Evolutionary conservation across 1,284 basidiomycete genomes (phyloP).

Genomic region (Leccinum griseonigrum): DNA sequence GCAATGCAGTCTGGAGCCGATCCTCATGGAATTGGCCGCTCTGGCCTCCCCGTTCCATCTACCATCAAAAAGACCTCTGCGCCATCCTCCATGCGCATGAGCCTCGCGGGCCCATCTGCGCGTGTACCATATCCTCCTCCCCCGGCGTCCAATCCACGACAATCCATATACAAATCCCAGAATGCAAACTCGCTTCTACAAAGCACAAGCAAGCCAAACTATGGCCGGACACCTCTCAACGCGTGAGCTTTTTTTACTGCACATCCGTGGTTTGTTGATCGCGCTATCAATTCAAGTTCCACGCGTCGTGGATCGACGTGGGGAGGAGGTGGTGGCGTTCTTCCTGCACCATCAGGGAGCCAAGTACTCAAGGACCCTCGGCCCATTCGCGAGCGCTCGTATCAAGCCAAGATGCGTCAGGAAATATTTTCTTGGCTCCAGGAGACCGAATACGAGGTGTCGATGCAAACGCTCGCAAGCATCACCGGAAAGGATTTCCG

Average conservation of each 20-base stretch:
- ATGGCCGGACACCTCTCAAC: conserved; percentile 73
- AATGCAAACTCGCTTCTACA: conserved; percentile 64
- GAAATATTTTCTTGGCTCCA: conserved; percentile 73
- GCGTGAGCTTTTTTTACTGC: conserved; percentile 43
- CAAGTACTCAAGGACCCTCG: conserved; percentile 66
- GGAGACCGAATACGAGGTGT: conserved; percentile 60
- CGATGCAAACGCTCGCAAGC: conserved; percentile 61
- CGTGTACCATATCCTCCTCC: conserved; percentile 53
- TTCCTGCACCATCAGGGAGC: conserved; percentile 45
- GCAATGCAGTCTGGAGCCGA: conserved; percentile 56
- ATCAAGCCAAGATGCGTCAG: conserved; percentile 70
- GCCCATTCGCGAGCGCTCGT: conserved; percentile 69
- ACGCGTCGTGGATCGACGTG: conserved; percentile 67
- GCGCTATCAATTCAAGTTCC: conserved; percentile 39
- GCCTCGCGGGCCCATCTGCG: conserved; percentile 63
- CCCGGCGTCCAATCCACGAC: conserved; percentile 54
- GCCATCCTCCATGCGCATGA: conserved; percentile 51
- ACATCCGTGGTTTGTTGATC: background rate
- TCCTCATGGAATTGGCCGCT: conserved; percentile 50
- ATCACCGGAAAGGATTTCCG: conserved; percentile 84
- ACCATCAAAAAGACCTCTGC: conserved; percentile 59
- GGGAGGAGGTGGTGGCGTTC: conserved; percentile 44
- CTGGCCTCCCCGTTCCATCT: conserved; percentile 55
- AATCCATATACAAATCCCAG: conserved; percentile 65
- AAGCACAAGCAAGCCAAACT: conserved; percentile 64